These are phyloP conservation scores for Skeletonema menzelii DNA, from an alignment of 108 stramenopile genomes.

Conservation along the genomic window DNA sequence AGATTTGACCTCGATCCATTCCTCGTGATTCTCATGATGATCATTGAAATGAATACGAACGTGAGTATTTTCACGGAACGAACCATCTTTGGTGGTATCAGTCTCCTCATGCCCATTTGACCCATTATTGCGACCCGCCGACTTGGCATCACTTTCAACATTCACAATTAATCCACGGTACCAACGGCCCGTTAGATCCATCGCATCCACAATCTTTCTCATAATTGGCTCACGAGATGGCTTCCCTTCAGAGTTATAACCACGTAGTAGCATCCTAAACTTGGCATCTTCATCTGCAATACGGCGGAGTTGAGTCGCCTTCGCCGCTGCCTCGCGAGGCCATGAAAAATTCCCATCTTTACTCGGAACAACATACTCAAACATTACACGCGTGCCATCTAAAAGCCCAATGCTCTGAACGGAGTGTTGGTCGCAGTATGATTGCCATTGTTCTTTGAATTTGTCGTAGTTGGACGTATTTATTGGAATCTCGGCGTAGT, in stretches of 20 bases:
- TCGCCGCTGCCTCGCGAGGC: constrained; percentile 89
- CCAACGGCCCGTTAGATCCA: constrained; percentile 85
- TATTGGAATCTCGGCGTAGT: constrained; percentile 51
- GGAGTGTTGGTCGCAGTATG: constrained; percentile 69
- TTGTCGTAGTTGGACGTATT: constrained; percentile 38
- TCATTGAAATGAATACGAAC: constrained; percentile 77
- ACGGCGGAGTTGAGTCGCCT: constrained; percentile 65
- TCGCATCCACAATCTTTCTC: constrained; percentile 65
- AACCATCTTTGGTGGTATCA: constrained; percentile 7
- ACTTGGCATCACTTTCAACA: constrained; percentile 40
- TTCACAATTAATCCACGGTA: constrained; percentile 68
- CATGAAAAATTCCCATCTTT: constrained; percentile 69
- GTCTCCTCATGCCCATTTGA: constrained; percentile 1
- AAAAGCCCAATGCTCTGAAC: constrained; percentile 68
- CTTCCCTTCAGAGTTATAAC: constrained; percentile 60
- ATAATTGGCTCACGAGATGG: constrained; percentile 29
- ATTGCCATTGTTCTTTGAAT: constrained; percentile 61
- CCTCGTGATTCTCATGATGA: constrained; percentile 62
- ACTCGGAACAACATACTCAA: constrained; percentile 70
- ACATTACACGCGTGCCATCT: constrained; percentile 70
- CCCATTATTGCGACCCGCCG: constrained; percentile 13
- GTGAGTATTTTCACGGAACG: constrained; percentile 46
- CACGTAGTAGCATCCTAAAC: constrained; percentile 66
- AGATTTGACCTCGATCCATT: constrained; percentile 86
- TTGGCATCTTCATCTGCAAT: constrained; percentile 73